Evolutionary conservation across 208 protist genomes (phyloP).

Genomic region (Eutreptiella sp.): DNA sequence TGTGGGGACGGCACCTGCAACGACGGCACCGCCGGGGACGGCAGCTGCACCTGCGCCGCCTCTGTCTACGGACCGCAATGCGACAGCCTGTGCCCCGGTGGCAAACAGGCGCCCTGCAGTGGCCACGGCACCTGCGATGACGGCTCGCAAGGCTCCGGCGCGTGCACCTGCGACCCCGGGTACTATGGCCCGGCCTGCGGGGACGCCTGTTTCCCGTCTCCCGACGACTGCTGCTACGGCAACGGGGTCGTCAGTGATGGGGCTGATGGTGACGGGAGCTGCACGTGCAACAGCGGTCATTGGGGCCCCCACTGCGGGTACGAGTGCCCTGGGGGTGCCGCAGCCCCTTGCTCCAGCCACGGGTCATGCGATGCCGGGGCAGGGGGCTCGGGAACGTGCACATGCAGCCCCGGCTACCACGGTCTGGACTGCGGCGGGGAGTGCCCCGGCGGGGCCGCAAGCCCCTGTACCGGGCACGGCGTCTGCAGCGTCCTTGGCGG

Average conservation of each 20-base stretch:
- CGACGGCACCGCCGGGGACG: neutral
- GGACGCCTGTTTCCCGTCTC: neutral
- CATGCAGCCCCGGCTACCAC: constrained; percentile 11
- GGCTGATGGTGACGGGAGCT: neutral
- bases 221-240: neutral
- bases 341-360: neutral
- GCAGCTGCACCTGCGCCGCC: constrained; percentile 4
- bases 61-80: neutral
- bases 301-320: neutral
- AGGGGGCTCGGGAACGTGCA: constrained; percentile 3
- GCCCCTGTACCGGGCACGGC: constrained; percentile 27
- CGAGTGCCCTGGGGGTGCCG: neutral
- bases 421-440: constrained; percentile 8
- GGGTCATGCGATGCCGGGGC: constrained; percentile 1
- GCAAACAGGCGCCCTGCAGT: constrained; percentile 1
- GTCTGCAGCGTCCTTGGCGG: constrained; percentile 9
- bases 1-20: constrained; percentile 15
- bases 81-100: constrained; percentile 5
- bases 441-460: constrained; percentile 13
- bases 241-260: neutral
- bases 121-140: constrained; percentile 28
- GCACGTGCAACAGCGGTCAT: constrained; percentile 1
- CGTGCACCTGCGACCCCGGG: constrained; percentile 15
- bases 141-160: neutral
- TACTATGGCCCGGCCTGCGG: constrained; percentile 12